Evolutionary conservation across 305 asterid species (phyloP).

Genomic region (Rubia occidens): DNA sequence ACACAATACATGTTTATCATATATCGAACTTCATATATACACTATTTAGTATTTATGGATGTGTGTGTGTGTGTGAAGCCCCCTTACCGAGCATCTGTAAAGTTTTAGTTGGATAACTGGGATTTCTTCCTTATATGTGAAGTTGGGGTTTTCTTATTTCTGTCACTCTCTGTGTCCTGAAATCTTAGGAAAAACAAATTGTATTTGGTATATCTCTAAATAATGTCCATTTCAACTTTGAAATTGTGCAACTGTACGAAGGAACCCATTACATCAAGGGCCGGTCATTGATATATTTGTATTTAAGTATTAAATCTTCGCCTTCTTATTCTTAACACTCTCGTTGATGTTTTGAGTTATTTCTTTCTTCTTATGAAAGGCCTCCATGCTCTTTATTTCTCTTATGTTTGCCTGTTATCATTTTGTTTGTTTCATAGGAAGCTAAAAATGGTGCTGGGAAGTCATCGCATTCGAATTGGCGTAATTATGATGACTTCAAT

Average conservation of each 20-base stretch:
- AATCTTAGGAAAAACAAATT: background rate
- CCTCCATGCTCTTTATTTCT: slow-evolving; percentile 5
- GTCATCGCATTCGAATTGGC: slow-evolving; percentile 92
- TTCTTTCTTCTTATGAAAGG: background rate
- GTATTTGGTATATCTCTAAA: no score
- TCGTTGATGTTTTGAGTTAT: background rate
- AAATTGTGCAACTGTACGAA: background rate
- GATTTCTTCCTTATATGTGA: background rate
- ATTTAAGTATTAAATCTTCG: background rate
- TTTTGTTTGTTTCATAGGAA: slow-evolving; percentile 44
- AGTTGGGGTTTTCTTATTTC: background rate
- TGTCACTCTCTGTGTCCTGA: background rate
- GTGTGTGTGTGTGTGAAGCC: background rate
- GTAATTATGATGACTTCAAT: slow-evolving; percentile 94
- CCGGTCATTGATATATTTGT: background rate
- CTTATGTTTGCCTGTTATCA: background rate
- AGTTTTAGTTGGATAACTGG: no score
- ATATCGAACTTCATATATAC: no score
- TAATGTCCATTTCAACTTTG: background rate
- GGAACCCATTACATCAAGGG: background rate
- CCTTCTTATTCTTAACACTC: background rate
- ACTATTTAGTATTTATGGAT: no score
- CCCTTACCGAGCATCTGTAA: background rate
- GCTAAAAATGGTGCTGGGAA: slow-evolving; percentile 73
- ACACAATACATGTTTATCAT: background rate